Base-by-base conservation (phyloP, 2,329 filamentous ascomycete genomes). In the Chaetothyriales sp. region DNA sequence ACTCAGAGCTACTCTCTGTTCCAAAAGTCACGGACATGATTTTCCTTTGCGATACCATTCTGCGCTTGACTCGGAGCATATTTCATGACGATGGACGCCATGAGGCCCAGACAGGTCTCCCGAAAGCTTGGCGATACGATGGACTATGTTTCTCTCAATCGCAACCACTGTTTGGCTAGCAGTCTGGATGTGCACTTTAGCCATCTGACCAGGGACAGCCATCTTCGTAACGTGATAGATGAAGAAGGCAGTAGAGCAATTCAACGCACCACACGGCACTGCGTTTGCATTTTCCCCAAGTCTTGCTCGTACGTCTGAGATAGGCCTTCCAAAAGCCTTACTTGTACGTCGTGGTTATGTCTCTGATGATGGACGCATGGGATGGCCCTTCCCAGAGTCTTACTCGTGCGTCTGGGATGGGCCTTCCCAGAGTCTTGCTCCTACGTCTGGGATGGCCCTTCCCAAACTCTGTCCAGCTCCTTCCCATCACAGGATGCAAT, bases 1-100 rank as follows among this genome's bases (percentile, higher is more conserved):
- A 52, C 60, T 62, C 58, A 56, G 51, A 43, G 48, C 50, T 53
- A 55, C 33, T 43, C n/a, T 52, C 52, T 13, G 49, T 51, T 51
- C 50, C 48, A 22, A 51, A 51, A 47, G 19, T 43, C 25, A 53
- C 47, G 33, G 15, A 40, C 33, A 40, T 40, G 33, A 15, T 40
- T 40, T 40, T 40, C 10, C 10, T 40, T 40, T 40, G 33, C 33
- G 33, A 40, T 40, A 40, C 33, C 33, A 40, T 40, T 40, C 33
- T 40, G 33, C 33, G 33, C 33, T 40, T 40, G 33, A 40, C 10
- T 40, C 33, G 33, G 33, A 40, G 33, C 33, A 40, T 40, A 40
- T 40, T 37, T 40, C 33, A 40, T 40, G 33, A 40, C 33, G 33
- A 40, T 40, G 33, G 33, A 40, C 33, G 10, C 33, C 33, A 40